Conservation (phyloP, 306 rosid species). For the Trifolium subterraneum region DNA sequence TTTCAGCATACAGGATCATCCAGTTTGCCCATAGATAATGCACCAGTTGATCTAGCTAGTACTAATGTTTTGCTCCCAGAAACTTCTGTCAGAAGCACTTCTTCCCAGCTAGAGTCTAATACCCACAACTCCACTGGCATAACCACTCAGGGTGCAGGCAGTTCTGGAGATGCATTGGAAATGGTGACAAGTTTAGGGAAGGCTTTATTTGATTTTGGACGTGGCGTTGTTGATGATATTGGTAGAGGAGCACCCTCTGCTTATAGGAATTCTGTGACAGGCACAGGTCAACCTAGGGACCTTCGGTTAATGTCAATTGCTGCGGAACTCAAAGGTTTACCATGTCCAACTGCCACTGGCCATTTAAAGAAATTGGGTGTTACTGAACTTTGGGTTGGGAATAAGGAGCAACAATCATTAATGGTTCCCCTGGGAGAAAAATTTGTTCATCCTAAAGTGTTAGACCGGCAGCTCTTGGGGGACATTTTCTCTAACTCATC, state of each 20-base stretch:
- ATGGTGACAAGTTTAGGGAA: conserved; percentile 94
- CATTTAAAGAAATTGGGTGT: conserved; percentile 71
- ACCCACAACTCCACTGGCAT: conserved; percentile 50
- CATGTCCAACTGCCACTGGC: conserved; percentile 83
- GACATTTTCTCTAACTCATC: conserved; percentile 59
- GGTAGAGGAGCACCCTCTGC: conserved; percentile 79
- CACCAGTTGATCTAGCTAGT: conserved; percentile 40
- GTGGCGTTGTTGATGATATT: conserved; percentile 95
- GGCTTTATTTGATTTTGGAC: conserved; percentile 92
- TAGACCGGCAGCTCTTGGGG: conserved; percentile 73
- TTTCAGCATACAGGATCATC: conserved; percentile 55
- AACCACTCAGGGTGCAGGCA: conserved; percentile 62
- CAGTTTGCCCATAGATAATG: conserved; percentile 51
- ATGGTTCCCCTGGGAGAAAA: conserved; percentile 82
- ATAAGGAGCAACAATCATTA: conserved; percentile 75
- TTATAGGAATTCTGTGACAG: conserved; percentile 51
- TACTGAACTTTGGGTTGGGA: conserved; percentile 91
- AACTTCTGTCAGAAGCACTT: conserved; percentile 52
- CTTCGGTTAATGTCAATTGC: conserved; percentile 59
- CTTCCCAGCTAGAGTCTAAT: conserved; percentile 55
- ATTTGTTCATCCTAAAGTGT: conserved; percentile 77
- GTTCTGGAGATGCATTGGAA: conserved; percentile 98
- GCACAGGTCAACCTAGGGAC: conserved; percentile 57
- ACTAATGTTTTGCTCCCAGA: conserved; percentile 43
- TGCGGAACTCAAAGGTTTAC: conserved; percentile 88